These are phyloP conservation scores for Selaginella moellendorffii DNA, from an alignment of 75 land plant species.

Conservation along the genomic window DNA sequence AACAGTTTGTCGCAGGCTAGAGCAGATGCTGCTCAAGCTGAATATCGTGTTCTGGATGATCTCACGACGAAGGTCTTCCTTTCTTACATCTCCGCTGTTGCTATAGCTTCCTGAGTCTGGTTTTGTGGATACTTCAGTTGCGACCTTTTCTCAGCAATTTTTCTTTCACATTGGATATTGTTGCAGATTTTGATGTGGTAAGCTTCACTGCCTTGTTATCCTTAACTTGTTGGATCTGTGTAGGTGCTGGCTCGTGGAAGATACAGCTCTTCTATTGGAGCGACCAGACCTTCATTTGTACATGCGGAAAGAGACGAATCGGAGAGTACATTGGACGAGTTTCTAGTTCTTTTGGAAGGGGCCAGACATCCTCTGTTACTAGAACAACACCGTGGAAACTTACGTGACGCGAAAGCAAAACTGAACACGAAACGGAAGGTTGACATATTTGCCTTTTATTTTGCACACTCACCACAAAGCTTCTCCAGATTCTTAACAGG, in stretches of 20 bases:
- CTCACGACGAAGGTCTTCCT: conserved; percentile 55
- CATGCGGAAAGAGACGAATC: background rate
- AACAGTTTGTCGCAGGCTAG: conserved; percentile 71
- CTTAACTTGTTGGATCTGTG: conserved; percentile 4
- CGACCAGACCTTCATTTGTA: conserved; percentile 36
- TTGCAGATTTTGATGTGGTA: conserved; percentile 73
- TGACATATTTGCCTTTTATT: background rate
- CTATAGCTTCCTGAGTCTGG: background rate
- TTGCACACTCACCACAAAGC: background rate
- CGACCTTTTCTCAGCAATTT: conserved; percentile 39
- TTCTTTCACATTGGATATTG: conserved; percentile 22
- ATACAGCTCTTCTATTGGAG: conserved; percentile 58
- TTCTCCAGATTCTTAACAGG: background rate
- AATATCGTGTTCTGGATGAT: conserved; percentile 41
- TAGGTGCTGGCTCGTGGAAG: conserved; percentile 70
- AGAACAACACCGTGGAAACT: conserved; percentile 35
- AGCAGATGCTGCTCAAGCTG: conserved; percentile 51
- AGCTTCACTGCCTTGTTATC: conserved; percentile 9
- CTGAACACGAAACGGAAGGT: conserved; percentile 20
- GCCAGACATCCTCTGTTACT: conserved; percentile 71
- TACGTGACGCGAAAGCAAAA: conserved; percentile 34
- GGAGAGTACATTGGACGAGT: conserved; percentile 11
- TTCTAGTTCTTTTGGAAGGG: conserved; percentile 45
- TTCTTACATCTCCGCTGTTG: no score
- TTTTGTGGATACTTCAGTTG: no score